A percentile compares a stretch with the other conserved stretches of the same genome.
Conservation (phyloP, 176 grass and related monocot genomes). For the Microstegium vimineum region DNA sequence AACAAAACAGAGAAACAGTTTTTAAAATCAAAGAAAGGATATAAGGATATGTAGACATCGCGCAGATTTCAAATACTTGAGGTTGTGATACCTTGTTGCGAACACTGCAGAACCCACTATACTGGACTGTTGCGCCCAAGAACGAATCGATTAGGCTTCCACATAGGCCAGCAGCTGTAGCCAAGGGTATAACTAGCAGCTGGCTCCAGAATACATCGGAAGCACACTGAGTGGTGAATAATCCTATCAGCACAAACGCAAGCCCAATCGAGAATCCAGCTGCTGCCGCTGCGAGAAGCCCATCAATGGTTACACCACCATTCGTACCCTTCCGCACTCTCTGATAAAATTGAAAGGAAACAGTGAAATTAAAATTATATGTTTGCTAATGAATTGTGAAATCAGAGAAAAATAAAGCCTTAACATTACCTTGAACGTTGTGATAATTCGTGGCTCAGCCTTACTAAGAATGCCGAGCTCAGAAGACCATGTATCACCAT, state of each 20-base stretch:
- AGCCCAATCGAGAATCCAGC: conserved; percentile 83
- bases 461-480: conserved; percentile 92
- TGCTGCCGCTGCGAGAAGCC: conserved; percentile 67
- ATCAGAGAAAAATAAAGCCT: background rate
- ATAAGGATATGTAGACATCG: background rate
- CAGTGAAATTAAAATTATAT: background rate
- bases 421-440: conserved; percentile 65
- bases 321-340: conserved; percentile 82
- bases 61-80: background rate
- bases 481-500: conserved; percentile 99
- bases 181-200: conserved; percentile 72
- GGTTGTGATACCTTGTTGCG: conserved; percentile 67
- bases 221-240: conserved; percentile 62
- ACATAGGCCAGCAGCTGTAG: conserved; percentile 63
- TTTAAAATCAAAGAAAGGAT: background rate
- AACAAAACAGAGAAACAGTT: background rate
- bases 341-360: conserved; percentile 38
- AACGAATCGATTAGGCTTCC: conserved; percentile 85
- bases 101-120: conserved; percentile 72
- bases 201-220: conserved; percentile 54
- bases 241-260: conserved; percentile 70
- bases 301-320: conserved; percentile 71
- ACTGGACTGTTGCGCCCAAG: conserved; percentile 84
- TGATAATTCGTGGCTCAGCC: conserved; percentile 75
- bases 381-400: background rate